phyloP scores from a whole-genome alignment of 306 rosid genomes.

The Lagenaria siceraria region DNA sequence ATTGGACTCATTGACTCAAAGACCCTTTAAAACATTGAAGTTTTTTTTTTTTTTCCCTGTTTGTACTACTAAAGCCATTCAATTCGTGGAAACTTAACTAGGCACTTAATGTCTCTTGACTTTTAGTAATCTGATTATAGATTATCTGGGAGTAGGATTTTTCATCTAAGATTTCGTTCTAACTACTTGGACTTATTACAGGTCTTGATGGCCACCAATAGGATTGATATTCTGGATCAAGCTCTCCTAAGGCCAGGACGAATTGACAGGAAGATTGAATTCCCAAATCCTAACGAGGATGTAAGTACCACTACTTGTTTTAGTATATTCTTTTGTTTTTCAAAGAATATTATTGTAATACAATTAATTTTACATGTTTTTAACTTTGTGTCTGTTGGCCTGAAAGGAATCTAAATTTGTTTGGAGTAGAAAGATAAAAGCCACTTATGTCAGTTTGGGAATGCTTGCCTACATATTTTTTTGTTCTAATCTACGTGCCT shows the following conservation, averaged over 20 bases:
- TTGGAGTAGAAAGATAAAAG: not conserved
- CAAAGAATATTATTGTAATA: not conserved
- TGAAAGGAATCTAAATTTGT: not conserved
- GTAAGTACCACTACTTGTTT: constrained; percentile 17
- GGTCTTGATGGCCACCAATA: constrained; percentile 99
- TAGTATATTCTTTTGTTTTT: not conserved
- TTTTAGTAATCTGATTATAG: not conserved
- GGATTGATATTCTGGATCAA: constrained; percentile 98
- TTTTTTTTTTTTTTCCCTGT: too few relatives aligned
- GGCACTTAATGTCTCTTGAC: not conserved
- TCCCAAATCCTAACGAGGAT: constrained; percentile 94
- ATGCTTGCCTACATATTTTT: not conserved
- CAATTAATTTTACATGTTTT: not conserved
- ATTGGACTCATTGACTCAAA: not conserved
- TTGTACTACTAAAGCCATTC: not conserved
- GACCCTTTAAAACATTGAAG: not conserved
- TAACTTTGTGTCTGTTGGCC: not conserved
- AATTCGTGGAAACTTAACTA: not conserved
- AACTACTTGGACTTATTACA: constrained; percentile 17
- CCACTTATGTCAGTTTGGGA: not conserved
- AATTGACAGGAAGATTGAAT: constrained; percentile 91
- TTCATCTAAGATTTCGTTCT: not conserved
- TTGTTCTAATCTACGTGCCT: not conserved
- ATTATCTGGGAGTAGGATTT: not conserved
- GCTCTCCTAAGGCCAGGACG: constrained; percentile 98